phyloP scores from a whole-genome alignment of 331 rosid species.

The Malus hybrid region DNA sequence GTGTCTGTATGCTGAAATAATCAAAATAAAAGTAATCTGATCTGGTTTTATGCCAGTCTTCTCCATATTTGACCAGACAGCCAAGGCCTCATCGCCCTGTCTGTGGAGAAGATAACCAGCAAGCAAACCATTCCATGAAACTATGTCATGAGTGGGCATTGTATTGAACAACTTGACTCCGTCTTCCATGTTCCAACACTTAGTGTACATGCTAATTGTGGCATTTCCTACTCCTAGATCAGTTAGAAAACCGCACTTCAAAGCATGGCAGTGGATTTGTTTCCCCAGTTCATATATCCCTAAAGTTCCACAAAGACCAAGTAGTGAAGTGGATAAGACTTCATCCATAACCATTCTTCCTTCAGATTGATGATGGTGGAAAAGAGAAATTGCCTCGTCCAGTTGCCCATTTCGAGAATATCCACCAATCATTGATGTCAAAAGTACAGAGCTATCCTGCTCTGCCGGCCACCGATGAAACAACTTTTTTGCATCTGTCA shows the following conservation, averaged over 20 bases:
- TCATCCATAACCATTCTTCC: slow-evolving; percentile 64
- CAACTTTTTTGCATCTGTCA: slow-evolving; percentile 60
- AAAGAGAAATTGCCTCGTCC: slow-evolving; percentile 56
- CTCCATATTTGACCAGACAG: slow-evolving; percentile 62
- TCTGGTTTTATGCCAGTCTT: slow-evolving; percentile 58
- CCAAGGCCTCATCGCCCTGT: slow-evolving; percentile 63
- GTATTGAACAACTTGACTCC: slow-evolving; percentile 38
- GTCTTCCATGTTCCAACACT: slow-evolving; percentile 73
- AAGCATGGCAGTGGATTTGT: slow-evolving; percentile 65
- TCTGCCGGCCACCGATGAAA: slow-evolving; percentile 46
- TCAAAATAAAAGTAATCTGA: slow-evolving; percentile 41
- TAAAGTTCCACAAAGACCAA: slow-evolving; percentile 57
- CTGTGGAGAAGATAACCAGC: slow-evolving; percentile 67
- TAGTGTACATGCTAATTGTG: slow-evolving; percentile 64
- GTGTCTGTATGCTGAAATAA: slow-evolving; percentile 65
- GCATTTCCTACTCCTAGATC: slow-evolving; percentile 70
- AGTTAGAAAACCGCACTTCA: slow-evolving; percentile 49
- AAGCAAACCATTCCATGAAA: slow-evolving; percentile 80
- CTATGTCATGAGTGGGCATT: slow-evolving; percentile 45
- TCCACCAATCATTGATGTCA: slow-evolving; percentile 77
- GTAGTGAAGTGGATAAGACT: slow-evolving; percentile 50
- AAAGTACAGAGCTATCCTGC: slow-evolving; percentile 32
- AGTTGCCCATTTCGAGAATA: slow-evolving; percentile 58
- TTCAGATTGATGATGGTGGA: slow-evolving; percentile 37
- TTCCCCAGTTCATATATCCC: slow-evolving; percentile 74